A percentile compares a stretch with the other conserved stretches of the same genome.
Conservation (phyloP, 2,329 filamentous ascomycete genomes). For the Raffaelea arxii region DNA sequence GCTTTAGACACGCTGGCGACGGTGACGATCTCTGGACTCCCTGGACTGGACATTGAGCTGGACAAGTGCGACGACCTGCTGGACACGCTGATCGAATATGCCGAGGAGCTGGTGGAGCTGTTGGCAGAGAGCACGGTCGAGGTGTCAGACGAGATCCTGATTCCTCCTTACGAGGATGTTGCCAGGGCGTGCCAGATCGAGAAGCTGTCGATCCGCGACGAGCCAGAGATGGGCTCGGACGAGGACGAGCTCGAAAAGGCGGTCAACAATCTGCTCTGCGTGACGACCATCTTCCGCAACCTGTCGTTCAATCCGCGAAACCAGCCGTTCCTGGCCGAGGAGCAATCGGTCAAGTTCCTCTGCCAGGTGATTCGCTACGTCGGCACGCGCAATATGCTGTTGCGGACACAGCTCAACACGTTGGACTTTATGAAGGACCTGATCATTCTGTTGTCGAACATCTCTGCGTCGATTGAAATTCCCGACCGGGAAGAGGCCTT, state of each 20-base stretch:
- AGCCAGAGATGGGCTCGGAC: slow-evolving; percentile 62
- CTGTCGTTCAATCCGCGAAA: slow-evolving; percentile 76
- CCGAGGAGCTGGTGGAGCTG: slow-evolving; percentile 75
- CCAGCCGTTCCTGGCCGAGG: slow-evolving; percentile 62
- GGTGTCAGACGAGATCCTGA: slow-evolving; percentile 74
- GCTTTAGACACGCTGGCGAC: slow-evolving; percentile 76
- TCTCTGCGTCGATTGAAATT: slow-evolving; percentile 69
- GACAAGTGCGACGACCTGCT: slow-evolving; percentile 77
- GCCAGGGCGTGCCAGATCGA: slow-evolving; percentile 69
- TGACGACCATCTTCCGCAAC: slow-evolving; percentile 88
- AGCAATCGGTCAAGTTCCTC: slow-evolving; percentile 71
- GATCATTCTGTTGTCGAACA: slow-evolving; percentile 81
- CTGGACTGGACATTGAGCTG: slow-evolving; percentile 57
- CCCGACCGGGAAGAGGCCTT: slow-evolving; percentile 80
- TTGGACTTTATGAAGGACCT: slow-evolving; percentile 97
- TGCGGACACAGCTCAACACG: slow-evolving; percentile 74
- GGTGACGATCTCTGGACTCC: slow-evolving; percentile 52
- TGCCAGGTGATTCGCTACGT: slow-evolving; percentile 77
- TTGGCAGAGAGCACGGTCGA: slow-evolving; percentile 79
- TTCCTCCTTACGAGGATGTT: slow-evolving; percentile 82
- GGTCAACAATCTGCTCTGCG: slow-evolving; percentile 77
- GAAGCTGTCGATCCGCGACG: slow-evolving; percentile 59
- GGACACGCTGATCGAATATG: slow-evolving; percentile 81
- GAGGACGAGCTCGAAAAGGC: slow-evolving; percentile 79
- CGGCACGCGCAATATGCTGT: slow-evolving; percentile 78